These are phyloP conservation scores for Kalanchoe fedtschenkoi DNA, from an alignment of 164 flowering plant species.

Conservation along the genomic window DNA sequence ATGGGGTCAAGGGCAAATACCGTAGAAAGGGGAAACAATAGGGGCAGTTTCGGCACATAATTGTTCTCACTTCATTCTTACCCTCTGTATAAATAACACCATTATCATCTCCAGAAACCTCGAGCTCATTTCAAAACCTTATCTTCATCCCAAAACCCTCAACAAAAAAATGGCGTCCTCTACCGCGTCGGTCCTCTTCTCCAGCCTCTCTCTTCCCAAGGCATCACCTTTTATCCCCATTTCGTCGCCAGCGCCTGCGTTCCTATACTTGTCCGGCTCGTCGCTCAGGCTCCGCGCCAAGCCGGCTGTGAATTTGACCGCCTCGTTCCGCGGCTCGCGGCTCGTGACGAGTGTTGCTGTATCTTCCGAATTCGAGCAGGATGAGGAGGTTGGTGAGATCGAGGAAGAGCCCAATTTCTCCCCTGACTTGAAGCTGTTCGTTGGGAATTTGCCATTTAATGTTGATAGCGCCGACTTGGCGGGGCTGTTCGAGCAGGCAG, in stretches of 20 bases:
- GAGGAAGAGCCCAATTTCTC: constrained; percentile 24
- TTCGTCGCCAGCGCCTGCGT: neutral
- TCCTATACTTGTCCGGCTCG: neutral
- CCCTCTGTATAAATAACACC: constrained; percentile 5
- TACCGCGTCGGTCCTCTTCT: neutral
- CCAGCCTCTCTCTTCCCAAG: neutral
- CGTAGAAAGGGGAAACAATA: neutral
- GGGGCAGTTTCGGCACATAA: neutral
- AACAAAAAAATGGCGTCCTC: neutral
- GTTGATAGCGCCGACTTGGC: constrained; percentile 65
- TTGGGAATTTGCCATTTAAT: constrained; percentile 61
- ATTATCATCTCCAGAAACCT: neutral
- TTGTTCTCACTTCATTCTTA: no score
- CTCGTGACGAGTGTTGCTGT: constrained; percentile 2
- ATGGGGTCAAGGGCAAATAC: no score
- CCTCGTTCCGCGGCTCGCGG: neutral
- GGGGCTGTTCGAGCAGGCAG: constrained; percentile 55
- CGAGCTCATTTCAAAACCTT: constrained; percentile 3
- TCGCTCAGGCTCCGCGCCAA: neutral
- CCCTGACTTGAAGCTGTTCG: constrained; percentile 57
- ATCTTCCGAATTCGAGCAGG: constrained; percentile 6
- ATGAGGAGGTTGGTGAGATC: constrained; percentile 25
- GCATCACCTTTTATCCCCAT: neutral
- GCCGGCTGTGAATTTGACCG: neutral
- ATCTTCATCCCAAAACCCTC: constrained; percentile 1